Evolutionary conservation across 768 basidiomycete genomes (phyloP).

Genomic region (Dioszegia crocea): DNA sequence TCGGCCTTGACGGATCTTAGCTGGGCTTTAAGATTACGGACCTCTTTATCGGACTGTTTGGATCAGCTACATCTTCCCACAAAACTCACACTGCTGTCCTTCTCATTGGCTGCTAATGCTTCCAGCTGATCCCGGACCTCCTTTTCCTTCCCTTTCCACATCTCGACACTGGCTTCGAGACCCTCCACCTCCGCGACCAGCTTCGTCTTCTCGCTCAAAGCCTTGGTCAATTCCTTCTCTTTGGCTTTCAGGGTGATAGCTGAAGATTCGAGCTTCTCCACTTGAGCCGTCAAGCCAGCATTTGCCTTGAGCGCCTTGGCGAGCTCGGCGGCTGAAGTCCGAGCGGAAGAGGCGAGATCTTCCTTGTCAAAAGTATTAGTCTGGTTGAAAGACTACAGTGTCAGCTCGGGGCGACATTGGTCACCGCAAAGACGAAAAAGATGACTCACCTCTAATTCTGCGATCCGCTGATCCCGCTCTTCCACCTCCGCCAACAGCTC

Average conservation of each 20-base stretch:
- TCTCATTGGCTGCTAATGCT: constrained; percentile 24
- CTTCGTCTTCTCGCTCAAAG: constrained; percentile 10
- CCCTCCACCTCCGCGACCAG: constrained; percentile 23
- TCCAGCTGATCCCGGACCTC: constrained; percentile 29
- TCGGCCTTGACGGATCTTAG: constrained; percentile 24
- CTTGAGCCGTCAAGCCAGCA: not conserved
- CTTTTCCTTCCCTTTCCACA: constrained; percentile 28
- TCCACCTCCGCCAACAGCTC: constrained; percentile 26
- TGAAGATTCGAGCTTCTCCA: constrained; percentile 4
- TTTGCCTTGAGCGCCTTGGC: constrained; percentile 18
- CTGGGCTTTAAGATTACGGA: constrained; percentile 21
- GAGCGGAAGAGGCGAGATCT: not conserved
- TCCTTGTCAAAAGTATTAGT: constrained; percentile 15
- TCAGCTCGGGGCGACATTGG: not conserved
- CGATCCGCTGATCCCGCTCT: constrained; percentile 29
- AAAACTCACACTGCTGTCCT: constrained; percentile 21
- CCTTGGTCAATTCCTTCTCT: constrained; percentile 14
- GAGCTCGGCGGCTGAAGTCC: constrained; percentile 1
- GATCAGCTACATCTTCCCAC: not conserved
- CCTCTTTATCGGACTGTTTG: constrained; percentile 23
- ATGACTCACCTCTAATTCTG: constrained; percentile 24
- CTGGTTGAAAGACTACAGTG: constrained; percentile 14
- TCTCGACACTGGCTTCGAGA: constrained; percentile 23
- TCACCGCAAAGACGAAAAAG: too few species aligned
- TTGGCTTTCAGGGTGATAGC: not conserved